phyloP scores from a whole-genome alignment of 345 rosid genomes.

The Populus simonii region DNA sequence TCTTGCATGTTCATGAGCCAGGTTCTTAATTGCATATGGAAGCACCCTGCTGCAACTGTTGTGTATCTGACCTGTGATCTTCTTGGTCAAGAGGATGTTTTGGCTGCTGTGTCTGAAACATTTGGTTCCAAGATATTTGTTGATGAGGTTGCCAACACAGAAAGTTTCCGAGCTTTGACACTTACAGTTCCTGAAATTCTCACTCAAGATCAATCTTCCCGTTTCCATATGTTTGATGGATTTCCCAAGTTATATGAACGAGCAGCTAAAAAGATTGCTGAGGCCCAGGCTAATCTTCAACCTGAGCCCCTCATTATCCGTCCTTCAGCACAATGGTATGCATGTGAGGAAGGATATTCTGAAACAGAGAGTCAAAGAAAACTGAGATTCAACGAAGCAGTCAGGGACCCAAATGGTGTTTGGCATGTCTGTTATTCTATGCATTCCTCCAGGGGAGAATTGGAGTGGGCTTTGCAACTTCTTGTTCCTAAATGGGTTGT shows the following conservation, averaged over 20 bases:
- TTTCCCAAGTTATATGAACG: conserved; percentile 71
- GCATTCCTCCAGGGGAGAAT: conserved; percentile 80
- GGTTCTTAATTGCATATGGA: conserved; percentile 85
- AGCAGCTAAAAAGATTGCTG: conserved; percentile 56
- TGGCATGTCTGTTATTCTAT: conserved; percentile 93
- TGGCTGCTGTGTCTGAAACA: conserved; percentile 47
- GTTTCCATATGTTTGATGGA: conserved; percentile 66
- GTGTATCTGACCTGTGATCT: conserved; percentile 76
- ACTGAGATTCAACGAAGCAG: conserved; percentile 57
- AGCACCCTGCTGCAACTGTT: conserved; percentile 57
- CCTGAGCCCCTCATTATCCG: conserved; percentile 74
- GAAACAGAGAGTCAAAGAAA: conserved; percentile 38
- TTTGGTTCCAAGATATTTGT: conserved; percentile 84
- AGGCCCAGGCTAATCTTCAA: conserved; percentile 55
- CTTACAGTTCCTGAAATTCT: conserved; percentile 57
- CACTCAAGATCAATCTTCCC: conserved; percentile 61
- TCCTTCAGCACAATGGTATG: conserved; percentile 90
- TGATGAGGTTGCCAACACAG: conserved; percentile 49
- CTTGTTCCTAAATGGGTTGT: conserved; percentile 79
- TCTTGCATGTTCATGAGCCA: conserved; percentile 29
- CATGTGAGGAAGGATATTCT: conserved; percentile 48
- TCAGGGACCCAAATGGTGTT: conserved; percentile 68
- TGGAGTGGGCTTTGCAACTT: conserved; percentile 66
- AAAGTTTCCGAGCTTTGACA: conserved; percentile 43
- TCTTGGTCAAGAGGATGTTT: conserved; percentile 83